Base-by-base conservation (phyloP, 2,329 filamentous ascomycete genomes). In the Aspergillus quadricinctus region DNA sequence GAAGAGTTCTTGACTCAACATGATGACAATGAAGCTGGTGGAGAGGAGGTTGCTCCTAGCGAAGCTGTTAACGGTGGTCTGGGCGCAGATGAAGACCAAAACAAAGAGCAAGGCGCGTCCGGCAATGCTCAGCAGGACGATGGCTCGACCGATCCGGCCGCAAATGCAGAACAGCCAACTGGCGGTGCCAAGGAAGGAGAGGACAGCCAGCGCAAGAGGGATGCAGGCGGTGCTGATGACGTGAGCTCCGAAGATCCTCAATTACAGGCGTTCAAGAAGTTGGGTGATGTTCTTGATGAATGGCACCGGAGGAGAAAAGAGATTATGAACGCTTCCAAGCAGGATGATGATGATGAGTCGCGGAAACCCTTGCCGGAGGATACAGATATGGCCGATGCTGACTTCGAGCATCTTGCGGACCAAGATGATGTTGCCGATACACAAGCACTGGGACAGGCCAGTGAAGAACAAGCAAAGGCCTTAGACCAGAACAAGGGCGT, bases 331-430 rank as follows among this genome's bases (percentile, higher is more conserved):
- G 76, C 82, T 4, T 75, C 76, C 1, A 78, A 84, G 53, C 76
- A 83, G 50, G 76, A 81, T 40, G 76, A 86, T 53, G 43, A 46
- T 25, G 74, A 80, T 43, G 58, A 65, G 41, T 73, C 73, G 21
- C 80, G 84, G 29, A 49, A 64, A 49, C 79, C 82, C 31, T 75
- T 84, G 62, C 76, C 79, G 52, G 68, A 81, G 60, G 84, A 89
- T 57, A 80, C 86, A n/a, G 87, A 94, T 59, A 88, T 90, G 80
- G 81, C 83, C 9, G 82, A 88, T 68, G 84, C 84, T n/a, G 92
- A 97, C 69, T 97, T 97, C 69, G 92, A 97, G 76, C 94, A 99
- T 74, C 79, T 97, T 3, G 88, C 88, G 58, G 86, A 97, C 62
- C 90, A 97, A 58, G 83, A 94, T 29, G 84, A 87, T 28, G 82